These are phyloP conservation scores for Rhodotorula sp. DNA, from an alignment of 1,284 basidiomycete species.

Conservation along the genomic window DNA sequence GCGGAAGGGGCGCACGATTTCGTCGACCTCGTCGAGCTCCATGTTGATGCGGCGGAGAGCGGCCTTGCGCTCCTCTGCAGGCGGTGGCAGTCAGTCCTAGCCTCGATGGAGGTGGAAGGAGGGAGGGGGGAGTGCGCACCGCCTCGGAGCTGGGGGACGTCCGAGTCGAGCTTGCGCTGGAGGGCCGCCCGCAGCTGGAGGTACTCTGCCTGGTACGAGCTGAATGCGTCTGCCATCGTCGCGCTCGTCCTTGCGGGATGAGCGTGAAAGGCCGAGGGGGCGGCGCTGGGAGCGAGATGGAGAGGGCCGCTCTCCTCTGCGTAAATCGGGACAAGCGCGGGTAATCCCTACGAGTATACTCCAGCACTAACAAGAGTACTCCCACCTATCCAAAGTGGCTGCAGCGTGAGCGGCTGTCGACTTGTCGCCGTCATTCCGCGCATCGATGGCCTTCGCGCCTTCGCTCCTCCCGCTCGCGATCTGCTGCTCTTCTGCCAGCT, in stretches of 20 bases:
- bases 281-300: background rate
- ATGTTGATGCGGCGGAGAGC: constrained; percentile 22
- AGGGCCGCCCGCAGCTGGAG: constrained; percentile 12
- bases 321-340: too few relatives aligned
- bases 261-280: background rate
- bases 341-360: too few relatives aligned
- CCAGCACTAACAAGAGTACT: too few relatives aligned
- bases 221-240: constrained; percentile 14
- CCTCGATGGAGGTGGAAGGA: background rate
- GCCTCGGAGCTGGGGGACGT: constrained; percentile 21
- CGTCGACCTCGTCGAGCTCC: constrained; percentile 42
- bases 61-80: constrained; percentile 37
- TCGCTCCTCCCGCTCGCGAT: background rate
- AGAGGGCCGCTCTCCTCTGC: too few relatives aligned
- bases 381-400: background rate
- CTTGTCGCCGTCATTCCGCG: background rate
- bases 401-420: background rate
- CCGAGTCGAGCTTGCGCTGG: constrained; percentile 19
- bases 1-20: constrained; percentile 29
- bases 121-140: constrained; percentile 15
- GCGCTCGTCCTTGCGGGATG: background rate
- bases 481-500: too few relatives aligned
- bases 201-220: constrained; percentile 23
- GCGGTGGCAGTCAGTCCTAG: background rate
- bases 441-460: background rate